Evolutionary conservation across 305 asterid genomes (phyloP).

Genomic region (Solanum hybrid): DNA sequence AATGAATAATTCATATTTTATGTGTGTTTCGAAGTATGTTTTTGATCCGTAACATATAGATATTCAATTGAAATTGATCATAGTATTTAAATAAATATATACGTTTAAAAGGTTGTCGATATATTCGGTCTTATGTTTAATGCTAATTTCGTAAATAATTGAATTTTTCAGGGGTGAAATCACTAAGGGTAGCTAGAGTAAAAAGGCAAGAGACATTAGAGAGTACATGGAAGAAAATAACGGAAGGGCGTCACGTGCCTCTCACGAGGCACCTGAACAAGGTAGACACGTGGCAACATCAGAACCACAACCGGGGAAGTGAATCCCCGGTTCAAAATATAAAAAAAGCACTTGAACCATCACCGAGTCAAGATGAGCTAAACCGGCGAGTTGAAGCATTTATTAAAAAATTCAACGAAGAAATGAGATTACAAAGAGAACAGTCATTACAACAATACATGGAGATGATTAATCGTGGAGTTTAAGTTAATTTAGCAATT

Average conservation of each 20-base stretch:
- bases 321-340: neutral
- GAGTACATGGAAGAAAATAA: constrained; percentile 67
- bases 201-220: constrained; percentile 54
- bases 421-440: constrained; percentile 34
- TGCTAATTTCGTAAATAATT: neutral
- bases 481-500: neutral
- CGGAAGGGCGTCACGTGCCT: constrained; percentile 61
- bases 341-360: constrained; percentile 5
- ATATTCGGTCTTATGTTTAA: neutral
- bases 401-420: constrained; percentile 29
- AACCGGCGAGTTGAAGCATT: constrained; percentile 32
- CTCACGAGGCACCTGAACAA: constrained; percentile 51
- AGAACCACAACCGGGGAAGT: neutral
- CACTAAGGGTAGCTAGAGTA: constrained; percentile 28
- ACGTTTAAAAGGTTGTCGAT: neutral
- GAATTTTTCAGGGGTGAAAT: neutral
- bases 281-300: constrained; percentile 24
- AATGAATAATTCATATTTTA: neutral
- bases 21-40: neutral
- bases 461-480: constrained; percentile 40
- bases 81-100: neutral
- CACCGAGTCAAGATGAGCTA: constrained; percentile 30
- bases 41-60: neutral
- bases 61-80: neutral
- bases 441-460: constrained; percentile 17